A percentile compares a stretch with the other conserved stretches of the same genome.
Evolutionary conservation across 805 yeast species (phyloP).

Genomic region (Saccharomycopsis lassenensis): DNA sequence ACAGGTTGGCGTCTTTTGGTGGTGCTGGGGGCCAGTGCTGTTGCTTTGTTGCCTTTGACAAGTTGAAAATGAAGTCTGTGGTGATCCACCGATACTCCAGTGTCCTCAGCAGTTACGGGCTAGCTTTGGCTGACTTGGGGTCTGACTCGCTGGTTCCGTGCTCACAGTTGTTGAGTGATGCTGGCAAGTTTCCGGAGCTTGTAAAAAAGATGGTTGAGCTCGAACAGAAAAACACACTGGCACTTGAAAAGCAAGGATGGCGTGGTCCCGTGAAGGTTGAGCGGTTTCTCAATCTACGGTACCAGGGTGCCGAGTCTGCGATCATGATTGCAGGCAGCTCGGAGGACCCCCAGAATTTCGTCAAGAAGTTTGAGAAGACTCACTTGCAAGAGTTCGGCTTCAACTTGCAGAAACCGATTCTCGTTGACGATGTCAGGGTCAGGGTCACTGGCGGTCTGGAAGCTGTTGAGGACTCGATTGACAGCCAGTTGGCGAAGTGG

Average conservation of each 20-base stretch:
- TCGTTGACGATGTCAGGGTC: slow-evolving; percentile 65
- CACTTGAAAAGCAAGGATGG: slow-evolving; percentile 47
- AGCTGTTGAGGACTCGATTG: slow-evolving; percentile 34
- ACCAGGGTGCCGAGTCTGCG: slow-evolving; percentile 83
- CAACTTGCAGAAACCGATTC: slow-evolving; percentile 42
- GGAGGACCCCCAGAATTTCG: slow-evolving; percentile 25
- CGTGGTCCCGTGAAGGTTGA: too few relatives aligned
- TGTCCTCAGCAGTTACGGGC: slow-evolving; percentile 79
- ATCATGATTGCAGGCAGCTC: slow-evolving; percentile 38
- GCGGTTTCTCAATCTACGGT: slow-evolving; percentile 64
- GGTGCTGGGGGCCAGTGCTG: slow-evolving; percentile 96
- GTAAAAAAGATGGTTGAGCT: too few relatives aligned
- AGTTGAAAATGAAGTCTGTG: slow-evolving; percentile 57
- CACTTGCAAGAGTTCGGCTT: slow-evolving; percentile 73
- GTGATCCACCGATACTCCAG: slow-evolving; percentile 76
- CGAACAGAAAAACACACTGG: slow-evolving; percentile 21
- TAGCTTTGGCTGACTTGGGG: slow-evolving; percentile 80
- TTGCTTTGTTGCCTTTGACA: slow-evolving; percentile 53
- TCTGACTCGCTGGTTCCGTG: too few relatives aligned
- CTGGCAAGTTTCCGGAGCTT: too few relatives aligned
- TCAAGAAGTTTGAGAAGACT: slow-evolving; percentile 35
- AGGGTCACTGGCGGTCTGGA: slow-evolving; percentile 59
- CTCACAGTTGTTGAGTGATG: background rate
- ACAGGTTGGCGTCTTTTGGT: slow-evolving; percentile 74
- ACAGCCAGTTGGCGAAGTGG: slow-evolving; percentile 39